Evolutionary conservation across 805 yeast genomes (phyloP), one percentile per base, ranked within the genome.

Genomic region (Candida multigemmis): DNA sequence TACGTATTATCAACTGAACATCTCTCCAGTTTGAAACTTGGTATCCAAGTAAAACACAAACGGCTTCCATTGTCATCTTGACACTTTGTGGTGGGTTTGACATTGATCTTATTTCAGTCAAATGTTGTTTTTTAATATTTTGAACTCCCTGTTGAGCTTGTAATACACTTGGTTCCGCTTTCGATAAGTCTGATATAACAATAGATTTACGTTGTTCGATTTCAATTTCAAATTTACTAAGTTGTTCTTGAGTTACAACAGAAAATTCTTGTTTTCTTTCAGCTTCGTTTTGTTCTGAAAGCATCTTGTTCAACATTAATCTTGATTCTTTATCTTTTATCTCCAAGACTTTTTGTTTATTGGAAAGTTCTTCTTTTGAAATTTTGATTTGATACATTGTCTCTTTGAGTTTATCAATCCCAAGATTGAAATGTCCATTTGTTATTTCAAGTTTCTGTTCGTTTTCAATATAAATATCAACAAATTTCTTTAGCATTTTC

Each of bases 91-190:
- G 97, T 0, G 97, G 97, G 33, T 84, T 84, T 5, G 71, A 54
- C 93, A 89, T 82, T 9, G 95, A 77, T 43, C 95, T 60, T 16
- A 89, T 59, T 50, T 89, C 97, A 1, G 94, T 82, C 22, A 89
- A 60, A 44, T 89, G 96, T 34, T 83, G 93, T 47, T 89, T 89
- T 51, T 86, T 85, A 35, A 89, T 89, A 40, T 84, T 81, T 38
- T 81, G 80, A n/a, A 89, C 97, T 10, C 95, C 94, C 34, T 70
- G 60, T 42, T 80, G 81, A 0, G 97, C 97, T 36, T 80, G 93
- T 3, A 70, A 30, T 5, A 87, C 78, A 1, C 91, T 78, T 0
- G 96, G 96, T 42, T 85, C 91, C 0, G 87, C 94, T 5, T 61
- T 54, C 10, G 70, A 74, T n/a, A 89, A 60, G 30, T 84, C 89